Evolutionary conservation across 495 filamentous ascomycete species (phyloP), one percentile per base, ranked within the genome.

Genomic region (Penicillium macrosclerotiorum): DNA sequence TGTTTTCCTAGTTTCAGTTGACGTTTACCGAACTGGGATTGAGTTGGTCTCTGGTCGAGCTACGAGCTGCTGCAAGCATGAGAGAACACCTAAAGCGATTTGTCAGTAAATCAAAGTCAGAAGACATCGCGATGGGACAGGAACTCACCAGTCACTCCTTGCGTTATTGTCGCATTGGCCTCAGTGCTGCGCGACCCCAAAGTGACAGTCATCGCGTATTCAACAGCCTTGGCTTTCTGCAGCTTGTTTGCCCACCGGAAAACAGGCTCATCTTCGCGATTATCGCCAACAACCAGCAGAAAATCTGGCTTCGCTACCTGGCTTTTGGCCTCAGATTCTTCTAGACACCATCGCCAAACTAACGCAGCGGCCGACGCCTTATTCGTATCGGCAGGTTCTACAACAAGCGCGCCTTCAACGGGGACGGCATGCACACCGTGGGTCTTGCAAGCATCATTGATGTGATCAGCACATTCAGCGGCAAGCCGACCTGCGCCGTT

Each of bases 171-270:
- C 12, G 84, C 81, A 47, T 79, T 84, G 8, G 91, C 91, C 65
- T 93, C 88, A 0, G 90, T 95, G 67, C 89, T 94, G 34, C 90
- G 73, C 52, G 74, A 85, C 12, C 91, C 90, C 41, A 96, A 68
- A 39, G 82, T 89, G 14, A 95, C 89, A 1, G 89, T 95, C 53
- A 84, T 82, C 5, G 89, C 84, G 43, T 88, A 74, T 25, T 81
- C 64, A 32, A 94, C 73, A 5, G 59, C 63, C 22, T 75, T 71
- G 26, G 69, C 64, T 1, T 67, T 71, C 17, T 71, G 72, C 20
- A 95, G 65, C 24, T 81, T 74, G 65, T 95, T 95, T 20, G 90
- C 91, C 91, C 91, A 96, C 25, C 84, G 86, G 73, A 91, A 96
- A 17, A 95, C 83, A 35, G 88, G 83, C 60, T 96, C 91, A 54